Evolutionary conservation across 257 asterid species (phyloP), one percentile per base, ranked within the genome.

Genomic region (Anisodus tanguticus): DNA sequence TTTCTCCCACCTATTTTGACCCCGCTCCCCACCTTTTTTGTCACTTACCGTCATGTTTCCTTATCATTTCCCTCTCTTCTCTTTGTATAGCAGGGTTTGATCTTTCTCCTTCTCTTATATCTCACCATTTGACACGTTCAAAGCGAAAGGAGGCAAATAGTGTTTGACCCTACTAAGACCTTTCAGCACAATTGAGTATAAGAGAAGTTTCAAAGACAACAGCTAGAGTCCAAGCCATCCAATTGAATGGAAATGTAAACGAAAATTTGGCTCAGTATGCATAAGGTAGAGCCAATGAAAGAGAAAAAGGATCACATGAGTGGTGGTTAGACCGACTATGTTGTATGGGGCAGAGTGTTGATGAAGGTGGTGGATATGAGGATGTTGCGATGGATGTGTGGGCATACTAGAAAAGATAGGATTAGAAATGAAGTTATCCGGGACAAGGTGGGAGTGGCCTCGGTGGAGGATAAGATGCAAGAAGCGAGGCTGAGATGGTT

Each of bases 1-100:
- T 31, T 63, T 5, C 41, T 63, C 70, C 70, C 41, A 22, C 70
- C 70, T 22, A 63, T 63, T 59, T 59, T 62, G 68, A 66, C 72
- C 31, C n/a, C 4, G n/a, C n/a, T 62, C n/a, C 10, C 43, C 72
- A 5, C 72, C 72, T 66, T 66, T 66, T 41, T 63, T 10, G 41
- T 4, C 70, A 63, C 72, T 66, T 19, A 6, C 45, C 11, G 3
- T 31, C 72, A 35, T 63, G 47, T 31, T 66, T 31, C 45, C 45
- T 66, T 4, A 10, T 26, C 72, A 7, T 13, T 9, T 3, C 19
- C 35, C 35, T 31, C 35, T 31, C 35, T 31, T 31, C 35, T 31
- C 35, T 31, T 66, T 66, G 47, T 11, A 66, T 31, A 66, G 71
- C 71, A 31, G 9, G 17, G 8, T 26, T 31, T 31, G 43, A 66